phyloP scores from a whole-genome alignment of 169 alveolate genomes.

The Eimeria sp. region DNA sequence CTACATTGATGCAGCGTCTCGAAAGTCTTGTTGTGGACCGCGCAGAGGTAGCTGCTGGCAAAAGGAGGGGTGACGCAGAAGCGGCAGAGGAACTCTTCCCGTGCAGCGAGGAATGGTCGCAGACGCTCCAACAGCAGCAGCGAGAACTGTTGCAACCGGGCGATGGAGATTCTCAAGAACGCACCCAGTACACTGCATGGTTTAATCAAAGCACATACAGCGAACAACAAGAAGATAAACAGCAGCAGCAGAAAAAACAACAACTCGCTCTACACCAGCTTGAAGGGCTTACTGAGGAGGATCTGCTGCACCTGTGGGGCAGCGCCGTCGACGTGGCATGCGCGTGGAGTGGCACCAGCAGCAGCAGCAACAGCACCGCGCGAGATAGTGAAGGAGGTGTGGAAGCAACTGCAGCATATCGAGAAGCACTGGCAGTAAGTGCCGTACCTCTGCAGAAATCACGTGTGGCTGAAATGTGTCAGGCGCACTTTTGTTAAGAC shows the following conservation, averaged over 20 bases:
- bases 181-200: constrained; percentile 81
- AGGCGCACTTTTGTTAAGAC: neutral
- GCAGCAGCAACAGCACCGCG: constrained; percentile 19
- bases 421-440: constrained; percentile 61
- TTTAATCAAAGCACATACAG: neutral
- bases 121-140: neutral
- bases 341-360: constrained; percentile 71
- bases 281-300: constrained; percentile 60
- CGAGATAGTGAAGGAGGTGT: neutral
- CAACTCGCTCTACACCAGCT: constrained; percentile 41
- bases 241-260: constrained; percentile 23
- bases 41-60: constrained; percentile 16
- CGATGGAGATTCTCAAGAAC: neutral
- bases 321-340: constrained; percentile 31
- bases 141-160: constrained; percentile 23
- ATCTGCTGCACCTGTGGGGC: constrained; percentile 68
- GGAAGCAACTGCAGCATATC: constrained; percentile 27
- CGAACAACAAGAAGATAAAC: neutral
- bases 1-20: constrained; percentile 63
- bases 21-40: constrained; percentile 72
- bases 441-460: neutral
- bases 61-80: constrained; percentile 22
- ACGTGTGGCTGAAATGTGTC: neutral
- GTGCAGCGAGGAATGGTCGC: constrained; percentile 48
- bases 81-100: constrained; percentile 66